Evolutionary conservation across 1,284 basidiomycete genomes (phyloP), one percentile per base, ranked within the genome.

Genomic region (Ceratobasidium sp.): DNA sequence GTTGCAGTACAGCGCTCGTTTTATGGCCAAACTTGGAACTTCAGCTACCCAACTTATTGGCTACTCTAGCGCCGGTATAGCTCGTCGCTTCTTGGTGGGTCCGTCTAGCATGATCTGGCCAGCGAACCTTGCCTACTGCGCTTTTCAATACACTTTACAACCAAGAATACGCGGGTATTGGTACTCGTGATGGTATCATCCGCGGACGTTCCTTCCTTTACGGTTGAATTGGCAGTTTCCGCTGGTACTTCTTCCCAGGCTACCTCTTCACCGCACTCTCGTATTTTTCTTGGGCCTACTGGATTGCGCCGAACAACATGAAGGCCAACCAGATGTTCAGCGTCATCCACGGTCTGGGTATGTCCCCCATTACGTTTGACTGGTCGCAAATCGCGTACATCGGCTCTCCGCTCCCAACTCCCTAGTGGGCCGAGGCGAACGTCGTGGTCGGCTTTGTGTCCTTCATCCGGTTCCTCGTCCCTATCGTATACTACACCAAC

Each of bases 41-140:
- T 75, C 43, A 43, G 59, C 14, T 51, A 77, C 89, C 8, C 89
- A 92, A 79, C 83, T 91, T 66, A 88, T 92, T 77, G 91, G 89
- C 0, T 89, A 89, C 79, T 89, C 88, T 8, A 88, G 90, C 76
- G 88, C 88, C 41, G 89, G 89, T 41, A 85, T 90, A 73, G 84
- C 85, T 37, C 85, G 87, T 27, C 85, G 88, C 14, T 89, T 90
- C 82, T 83, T 94, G 62, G 90, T 92, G 19, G 85, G 88, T 74
- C 92, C 93, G 0, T 89, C 91, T 0, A 88, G 89, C 9, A 92
- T 94, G 90, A 91, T 94, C 77, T 94, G 92, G 92, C 93, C 92
- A 1, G 86, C 88, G 34, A 88, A 86, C 76, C 81, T 89, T 6
- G 87, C 89, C 22, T 83, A 81, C 27, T 86, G 86, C 74, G 7